These are phyloP conservation scores for Flammula alnicola DNA, from an alignment of 1,284 basidiomycete species.

Conservation along the genomic window DNA sequence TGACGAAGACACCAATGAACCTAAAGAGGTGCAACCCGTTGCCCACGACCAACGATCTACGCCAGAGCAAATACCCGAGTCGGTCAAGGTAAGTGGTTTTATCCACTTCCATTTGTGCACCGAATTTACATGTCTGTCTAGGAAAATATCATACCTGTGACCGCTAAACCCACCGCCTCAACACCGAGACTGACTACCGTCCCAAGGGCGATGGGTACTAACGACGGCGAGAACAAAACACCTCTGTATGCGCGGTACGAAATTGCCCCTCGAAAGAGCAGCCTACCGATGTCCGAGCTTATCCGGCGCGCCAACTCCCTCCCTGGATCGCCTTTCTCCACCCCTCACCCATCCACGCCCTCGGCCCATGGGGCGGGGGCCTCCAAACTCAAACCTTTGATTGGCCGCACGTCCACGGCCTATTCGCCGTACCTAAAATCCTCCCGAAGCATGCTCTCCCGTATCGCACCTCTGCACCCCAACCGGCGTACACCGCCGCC, in stretches of 20 bases:
- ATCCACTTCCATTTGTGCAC: background rate
- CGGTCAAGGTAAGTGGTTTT: slow-evolving; percentile 25
- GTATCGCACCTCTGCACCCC: slow-evolving; percentile 74
- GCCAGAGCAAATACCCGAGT: slow-evolving; percentile 11
- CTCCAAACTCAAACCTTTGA: slow-evolving; percentile 15
- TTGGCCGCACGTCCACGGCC: slow-evolving; percentile 26
- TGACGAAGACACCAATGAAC: slow-evolving; percentile 12
- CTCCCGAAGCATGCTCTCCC: slow-evolving; percentile 61
- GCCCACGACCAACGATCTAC: background rate
- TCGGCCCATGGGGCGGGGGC: too few species aligned
- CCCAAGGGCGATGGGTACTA: slow-evolving; percentile 9
- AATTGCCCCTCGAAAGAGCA: slow-evolving; percentile 48
- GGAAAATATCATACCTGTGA: slow-evolving; percentile 32
- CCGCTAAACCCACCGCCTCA: slow-evolving; percentile 8
- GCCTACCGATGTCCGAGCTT: slow-evolving; percentile 72
- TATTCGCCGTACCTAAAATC: slow-evolving; percentile 71
- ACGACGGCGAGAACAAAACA: slow-evolving; percentile 17
- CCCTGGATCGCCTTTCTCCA: slow-evolving; percentile 63
- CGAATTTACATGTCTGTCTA: slow-evolving; percentile 7
- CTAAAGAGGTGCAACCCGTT: slow-evolving; percentile 4
- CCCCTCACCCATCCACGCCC: slow-evolving; percentile 30
- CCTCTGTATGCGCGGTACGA: slow-evolving; percentile 41
- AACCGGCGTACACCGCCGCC: slow-evolving; percentile 66
- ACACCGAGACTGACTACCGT: slow-evolving; percentile 12
- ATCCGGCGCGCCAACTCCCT: slow-evolving; percentile 71